Percentiles rank a stretch among this genome's conserved stretches.
Evolutionary conservation across 352 stramenopile genomes (phyloP).

Genomic region (Phytophthora citrophthora): DNA sequence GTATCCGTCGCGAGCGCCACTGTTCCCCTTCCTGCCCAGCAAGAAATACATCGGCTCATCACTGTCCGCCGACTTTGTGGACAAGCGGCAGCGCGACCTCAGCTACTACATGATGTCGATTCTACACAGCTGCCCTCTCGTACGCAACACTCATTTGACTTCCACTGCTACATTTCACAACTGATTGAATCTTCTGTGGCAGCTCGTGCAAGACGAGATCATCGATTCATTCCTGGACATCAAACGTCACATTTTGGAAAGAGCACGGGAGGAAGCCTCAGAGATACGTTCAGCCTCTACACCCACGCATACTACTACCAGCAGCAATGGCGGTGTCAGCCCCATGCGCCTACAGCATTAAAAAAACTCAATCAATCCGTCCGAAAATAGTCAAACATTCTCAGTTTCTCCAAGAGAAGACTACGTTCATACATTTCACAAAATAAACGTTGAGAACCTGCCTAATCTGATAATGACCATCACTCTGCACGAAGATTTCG

Average conservation of each 20-base stretch:
- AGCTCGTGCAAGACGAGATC: conserved; percentile 88
- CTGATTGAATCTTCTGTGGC: background rate
- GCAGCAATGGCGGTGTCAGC: conserved; percentile 25
- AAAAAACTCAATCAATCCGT: conserved; percentile 11
- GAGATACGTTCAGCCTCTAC: conserved; percentile 37
- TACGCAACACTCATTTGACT: conserved; percentile 21
- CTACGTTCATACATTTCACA: conserved; percentile 15
- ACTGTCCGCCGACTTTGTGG: conserved; percentile 84
- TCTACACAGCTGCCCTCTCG: conserved; percentile 77
- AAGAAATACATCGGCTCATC: conserved; percentile 91
- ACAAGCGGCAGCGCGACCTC: conserved; percentile 88
- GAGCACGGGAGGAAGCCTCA: conserved; percentile 54
- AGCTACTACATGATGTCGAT: conserved; percentile 89
- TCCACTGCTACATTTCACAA: background rate
- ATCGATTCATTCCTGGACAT: conserved; percentile 90
- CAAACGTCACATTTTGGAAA: conserved; percentile 83
- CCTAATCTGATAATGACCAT: conserved; percentile 42
- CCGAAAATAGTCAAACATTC: conserved; percentile 20
- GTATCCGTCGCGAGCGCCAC: conserved; percentile 71
- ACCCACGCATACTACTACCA: conserved; percentile 23
- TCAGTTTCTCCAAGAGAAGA: conserved; percentile 14
- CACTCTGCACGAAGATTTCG: conserved; percentile 47
- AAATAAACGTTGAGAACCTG: conserved; percentile 21
- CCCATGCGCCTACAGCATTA: conserved; percentile 28
- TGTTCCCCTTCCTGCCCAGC: conserved; percentile 83